phyloP scores from a whole-genome alignment of 768 basidiomycete genomes.

The Boletus pseudopeckii region DNA sequence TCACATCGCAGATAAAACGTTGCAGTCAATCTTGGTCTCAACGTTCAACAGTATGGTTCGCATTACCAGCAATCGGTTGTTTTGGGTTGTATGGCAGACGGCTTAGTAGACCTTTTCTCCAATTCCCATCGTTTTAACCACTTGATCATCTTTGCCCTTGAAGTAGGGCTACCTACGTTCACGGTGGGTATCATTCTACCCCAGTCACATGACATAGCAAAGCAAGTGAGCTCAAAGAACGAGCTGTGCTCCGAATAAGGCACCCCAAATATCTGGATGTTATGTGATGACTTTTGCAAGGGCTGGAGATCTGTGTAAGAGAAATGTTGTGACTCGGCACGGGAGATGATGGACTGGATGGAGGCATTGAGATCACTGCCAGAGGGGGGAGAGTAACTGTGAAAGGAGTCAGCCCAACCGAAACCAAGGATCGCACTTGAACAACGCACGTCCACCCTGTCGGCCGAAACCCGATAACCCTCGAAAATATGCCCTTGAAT shows the following conservation, averaged over 20 bases:
- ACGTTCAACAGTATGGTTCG: background rate
- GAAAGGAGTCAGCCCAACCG: conserved; percentile 5
- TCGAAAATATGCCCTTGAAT: conserved; percentile 67
- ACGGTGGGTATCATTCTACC: conserved; percentile 93
- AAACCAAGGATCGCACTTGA: background rate
- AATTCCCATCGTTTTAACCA: conserved; percentile 91
- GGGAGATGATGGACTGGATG: conserved; percentile 65
- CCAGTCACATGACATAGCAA: conserved; percentile 86
- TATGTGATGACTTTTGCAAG: conserved; percentile 65
- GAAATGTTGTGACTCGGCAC: conserved; percentile 64
- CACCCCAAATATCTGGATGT: conserved; percentile 74
- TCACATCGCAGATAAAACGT: background rate
- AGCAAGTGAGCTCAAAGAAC: conserved; percentile 93
- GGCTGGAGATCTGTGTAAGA: conserved; percentile 64
- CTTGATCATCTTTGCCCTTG: conserved; percentile 79
- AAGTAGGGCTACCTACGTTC: conserved; percentile 71
- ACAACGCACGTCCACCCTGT: conserved; percentile 91
- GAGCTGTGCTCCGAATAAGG: conserved; percentile 96
- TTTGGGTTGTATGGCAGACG: conserved; percentile 36
- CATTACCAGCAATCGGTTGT: conserved; percentile 46
- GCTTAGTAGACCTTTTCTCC: conserved; percentile 61
- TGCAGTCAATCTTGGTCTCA: background rate
- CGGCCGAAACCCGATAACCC: conserved; percentile 80
- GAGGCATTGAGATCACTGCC: conserved; percentile 62
- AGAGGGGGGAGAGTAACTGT: conserved; percentile 62